Conservation (phyloP, 1,139 yeast species). For the Magnusiomyces ingens region DNA sequence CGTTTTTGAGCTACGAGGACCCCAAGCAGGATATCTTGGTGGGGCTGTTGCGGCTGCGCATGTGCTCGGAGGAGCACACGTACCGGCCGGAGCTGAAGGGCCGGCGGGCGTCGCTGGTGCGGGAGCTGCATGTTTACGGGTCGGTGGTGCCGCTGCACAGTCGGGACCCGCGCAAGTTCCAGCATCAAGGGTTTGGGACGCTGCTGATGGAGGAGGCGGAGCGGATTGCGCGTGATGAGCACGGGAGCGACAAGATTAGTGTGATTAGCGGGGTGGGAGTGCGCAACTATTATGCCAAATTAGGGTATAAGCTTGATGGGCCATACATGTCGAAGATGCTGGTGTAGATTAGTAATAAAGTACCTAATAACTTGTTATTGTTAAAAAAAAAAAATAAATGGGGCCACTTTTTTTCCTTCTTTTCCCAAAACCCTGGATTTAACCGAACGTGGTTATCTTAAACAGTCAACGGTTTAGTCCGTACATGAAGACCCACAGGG, state of each 20-base stretch:
- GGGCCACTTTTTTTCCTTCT: no score
- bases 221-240: constrained; percentile 90
- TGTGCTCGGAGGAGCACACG: constrained; percentile 84
- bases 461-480: no score
- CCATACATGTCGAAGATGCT: constrained; percentile 83
- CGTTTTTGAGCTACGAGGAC: constrained; percentile 91
- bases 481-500: no score
- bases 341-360: constrained; percentile 9
- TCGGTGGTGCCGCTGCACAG: constrained; percentile 95
- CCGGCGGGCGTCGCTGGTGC: constrained; percentile 85
- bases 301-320: constrained; percentile 90
- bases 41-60: constrained; percentile 81
- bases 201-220: constrained; percentile 97
- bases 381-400: no score
- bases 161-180: constrained; percentile 96
- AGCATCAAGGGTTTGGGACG: constrained; percentile 99
- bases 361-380: no score
- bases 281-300: constrained; percentile 84
- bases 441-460: no score
- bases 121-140: constrained; percentile 96
- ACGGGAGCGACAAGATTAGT: constrained; percentile 82
- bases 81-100: constrained; percentile 79
- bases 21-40: constrained; percentile 94
- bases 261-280: constrained; percentile 98
- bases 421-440: no score